Conservation (phyloP, 2,329 filamentous ascomycete genomes). For the Nakataea oryzae region DNA sequence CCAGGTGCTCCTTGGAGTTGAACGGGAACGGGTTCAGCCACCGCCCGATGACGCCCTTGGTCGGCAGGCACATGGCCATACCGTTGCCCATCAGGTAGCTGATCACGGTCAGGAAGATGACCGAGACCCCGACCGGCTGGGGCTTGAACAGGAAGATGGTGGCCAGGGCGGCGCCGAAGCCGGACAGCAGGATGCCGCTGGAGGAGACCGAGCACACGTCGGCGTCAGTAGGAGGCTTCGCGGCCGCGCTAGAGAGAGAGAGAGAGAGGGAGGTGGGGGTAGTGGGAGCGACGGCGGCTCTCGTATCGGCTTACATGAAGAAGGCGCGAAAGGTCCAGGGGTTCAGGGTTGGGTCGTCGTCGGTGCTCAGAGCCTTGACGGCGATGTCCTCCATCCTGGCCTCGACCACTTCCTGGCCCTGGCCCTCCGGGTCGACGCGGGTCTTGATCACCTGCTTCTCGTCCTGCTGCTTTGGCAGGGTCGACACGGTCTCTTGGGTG, state of each 20-base stretch:
- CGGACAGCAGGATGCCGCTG: conserved; percentile 19
- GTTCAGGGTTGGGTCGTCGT: conserved; percentile 11
- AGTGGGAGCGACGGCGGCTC: not conserved
- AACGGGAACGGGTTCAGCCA: conserved; percentile 16
- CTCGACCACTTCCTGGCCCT: conserved; percentile 1
- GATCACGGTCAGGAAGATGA: conserved; percentile 33
- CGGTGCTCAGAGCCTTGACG: conserved; percentile 10
- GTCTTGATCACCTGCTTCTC: not conserved
- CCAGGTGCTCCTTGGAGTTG: conserved; percentile 14
- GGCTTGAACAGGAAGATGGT: conserved; percentile 37
- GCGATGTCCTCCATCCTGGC: conserved; percentile 8
- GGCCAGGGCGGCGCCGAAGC: conserved; percentile 25
- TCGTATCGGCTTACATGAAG: conserved; percentile 2
- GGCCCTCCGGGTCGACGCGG: conserved; percentile 1
- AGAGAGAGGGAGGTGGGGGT: not conserved
- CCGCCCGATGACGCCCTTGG: conserved; percentile 18
- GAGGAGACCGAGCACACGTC: conserved; percentile 1
- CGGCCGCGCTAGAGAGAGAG: not conserved
- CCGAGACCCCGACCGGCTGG: conserved; percentile 29
- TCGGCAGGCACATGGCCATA: conserved; percentile 24
- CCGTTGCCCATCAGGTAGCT: conserved; percentile 29
- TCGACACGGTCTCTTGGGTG: not conserved
- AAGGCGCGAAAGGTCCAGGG: conserved; percentile 12
- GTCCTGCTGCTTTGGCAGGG: not conserved
- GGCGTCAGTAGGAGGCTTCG: not conserved